Percentiles rank a stretch among this genome's conserved stretches.
These are phyloP conservation scores for Cystofilobasidium macerans DNA, from an alignment of 768 basidiomycete genomes.

Conservation along the genomic window DNA sequence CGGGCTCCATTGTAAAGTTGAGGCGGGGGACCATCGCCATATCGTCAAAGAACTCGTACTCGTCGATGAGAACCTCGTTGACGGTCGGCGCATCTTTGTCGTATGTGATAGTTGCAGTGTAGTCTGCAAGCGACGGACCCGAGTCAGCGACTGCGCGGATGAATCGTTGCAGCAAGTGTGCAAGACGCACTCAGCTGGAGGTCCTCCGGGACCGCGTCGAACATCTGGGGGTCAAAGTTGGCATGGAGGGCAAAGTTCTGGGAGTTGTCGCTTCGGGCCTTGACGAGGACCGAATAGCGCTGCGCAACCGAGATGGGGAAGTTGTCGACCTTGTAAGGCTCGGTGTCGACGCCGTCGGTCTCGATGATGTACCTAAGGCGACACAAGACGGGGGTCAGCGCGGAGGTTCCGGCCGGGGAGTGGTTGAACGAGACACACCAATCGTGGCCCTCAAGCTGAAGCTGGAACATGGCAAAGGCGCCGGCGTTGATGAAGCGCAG, in stretches of 20 bases:
- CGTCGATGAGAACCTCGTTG: slow-evolving; percentile 49
- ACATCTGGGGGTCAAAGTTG: slow-evolving; percentile 81
- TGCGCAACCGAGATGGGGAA: slow-evolving; percentile 74
- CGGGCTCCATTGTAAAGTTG: slow-evolving; percentile 30
- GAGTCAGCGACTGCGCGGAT: too few species aligned
- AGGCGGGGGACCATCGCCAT: slow-evolving; percentile 27
- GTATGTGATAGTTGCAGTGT: slow-evolving; percentile 78
- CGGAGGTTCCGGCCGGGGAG: too few species aligned
- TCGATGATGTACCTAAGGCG: slow-evolving; percentile 40
- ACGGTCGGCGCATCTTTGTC: slow-evolving; percentile 42
- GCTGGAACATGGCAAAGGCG: slow-evolving; percentile 35
- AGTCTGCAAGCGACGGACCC: slow-evolving; percentile 44
- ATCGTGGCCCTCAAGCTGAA: slow-evolving; percentile 40
- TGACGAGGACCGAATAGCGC: slow-evolving; percentile 84
- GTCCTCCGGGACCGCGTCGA: slow-evolving; percentile 61
- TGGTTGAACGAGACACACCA: neutral
- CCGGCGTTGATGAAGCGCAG: slow-evolving; percentile 67
- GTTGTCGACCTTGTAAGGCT: slow-evolving; percentile 60
- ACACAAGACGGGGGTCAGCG: neutral
- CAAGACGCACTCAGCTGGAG: slow-evolving; percentile 59
- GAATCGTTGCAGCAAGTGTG: neutral
- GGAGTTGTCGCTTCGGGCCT: slow-evolving; percentile 57
- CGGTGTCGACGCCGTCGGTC: slow-evolving; percentile 47
- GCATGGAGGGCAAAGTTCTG: slow-evolving; percentile 82
- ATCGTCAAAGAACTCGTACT: slow-evolving; percentile 51